Percentiles rank a stretch among this genome's conserved stretches.
phyloP scores from a whole-genome alignment of 371 early-diverging fungal genomes.

The Mortierella sp. region DNA sequence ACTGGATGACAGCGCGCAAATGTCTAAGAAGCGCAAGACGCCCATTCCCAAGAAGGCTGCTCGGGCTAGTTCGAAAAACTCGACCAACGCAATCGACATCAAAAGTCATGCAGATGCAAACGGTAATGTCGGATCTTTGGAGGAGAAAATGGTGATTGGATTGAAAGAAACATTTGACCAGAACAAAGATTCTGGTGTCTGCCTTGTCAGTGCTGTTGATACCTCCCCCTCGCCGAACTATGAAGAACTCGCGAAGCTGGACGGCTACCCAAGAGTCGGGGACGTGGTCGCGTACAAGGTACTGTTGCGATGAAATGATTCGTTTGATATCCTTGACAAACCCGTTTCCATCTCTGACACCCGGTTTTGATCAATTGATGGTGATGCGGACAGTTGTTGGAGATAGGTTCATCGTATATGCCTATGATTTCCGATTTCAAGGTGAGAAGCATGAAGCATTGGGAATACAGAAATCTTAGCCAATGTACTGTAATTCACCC shows the following conservation, averaged over 20 bases:
- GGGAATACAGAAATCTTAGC: neutral
- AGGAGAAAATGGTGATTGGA: too few relatives aligned
- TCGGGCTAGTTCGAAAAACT: neutral
- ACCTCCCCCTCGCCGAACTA: slow-evolving; percentile 18
- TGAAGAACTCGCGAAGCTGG: slow-evolving; percentile 13
- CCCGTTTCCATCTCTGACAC: neutral
- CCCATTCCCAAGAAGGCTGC: neutral
- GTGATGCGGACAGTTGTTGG: slow-evolving; percentile 23
- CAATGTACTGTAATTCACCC: neutral
- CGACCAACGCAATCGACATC: neutral
- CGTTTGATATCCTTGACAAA: neutral
- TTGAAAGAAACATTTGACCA: neutral
- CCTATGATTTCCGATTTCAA: slow-evolving; percentile 48
- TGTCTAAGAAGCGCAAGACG: slow-evolving; percentile 1
- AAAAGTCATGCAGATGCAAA: too few relatives aligned
- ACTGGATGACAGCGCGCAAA: slow-evolving; percentile 15
- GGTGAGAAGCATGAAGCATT: slow-evolving; percentile 9
- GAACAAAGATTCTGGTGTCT: neutral
- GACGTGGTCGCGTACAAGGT: slow-evolving; percentile 44
- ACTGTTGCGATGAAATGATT: neutral
- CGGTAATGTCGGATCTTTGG: too few relatives aligned
- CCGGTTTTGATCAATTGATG: neutral
- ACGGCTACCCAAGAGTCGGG: slow-evolving; percentile 18
- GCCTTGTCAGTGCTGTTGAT: too few relatives aligned
- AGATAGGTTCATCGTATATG: slow-evolving; percentile 32